Evolutionary conservation across 371 early-diverging fungal species (phyloP), one percentile per base, ranked within the genome.

Genomic region (Haplosporangium sp.): DNA sequence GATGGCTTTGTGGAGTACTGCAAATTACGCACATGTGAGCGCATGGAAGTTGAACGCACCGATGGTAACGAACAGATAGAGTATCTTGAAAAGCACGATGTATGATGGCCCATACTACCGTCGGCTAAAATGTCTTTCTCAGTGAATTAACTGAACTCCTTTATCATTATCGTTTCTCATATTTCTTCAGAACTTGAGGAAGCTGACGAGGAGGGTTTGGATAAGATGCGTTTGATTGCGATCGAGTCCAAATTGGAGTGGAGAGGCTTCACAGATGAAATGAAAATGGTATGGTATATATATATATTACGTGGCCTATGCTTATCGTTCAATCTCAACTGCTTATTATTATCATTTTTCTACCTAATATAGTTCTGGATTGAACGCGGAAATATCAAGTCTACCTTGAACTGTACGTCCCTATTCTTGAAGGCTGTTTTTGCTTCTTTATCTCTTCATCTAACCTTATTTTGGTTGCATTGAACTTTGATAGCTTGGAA

Each of bases 1-100:
- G 81, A 81, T 69, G 81, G 81, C 13, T 81, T 81, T 61, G 69
- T 81, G 20, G 81, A 81, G 69, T 81, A 81, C 56, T 74, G 74
- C 60, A 74, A 74, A 39, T 52, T 72, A 60, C 81, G 74, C 61
- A 68, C 81, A 8, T 81, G 81, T 39, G 74, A 68, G 38, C 74
- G 81, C 61, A 67, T 81, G 81, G 53, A 71, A 1, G 81, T 71
- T 42, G 75, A 81, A 17, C 73, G 69, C 39, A 58, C 58, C 50
- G 78, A 72, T 59, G 78, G 78, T 78, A 78, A 64, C 17, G 6
- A 37, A n/a, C 9, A 45, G 38, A 27, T 27, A 27, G 27, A 27
- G 27, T 27, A 27, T 27, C 27, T 27, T 20, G 34, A 47, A 13
- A 47, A 47, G 4, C 9, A 47, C 47, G 47, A 47, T 15, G 4